These are phyloP conservation scores for Melampsora americana DNA, from an alignment of 1,284 basidiomycete genomes.

Conservation along the genomic window DNA sequence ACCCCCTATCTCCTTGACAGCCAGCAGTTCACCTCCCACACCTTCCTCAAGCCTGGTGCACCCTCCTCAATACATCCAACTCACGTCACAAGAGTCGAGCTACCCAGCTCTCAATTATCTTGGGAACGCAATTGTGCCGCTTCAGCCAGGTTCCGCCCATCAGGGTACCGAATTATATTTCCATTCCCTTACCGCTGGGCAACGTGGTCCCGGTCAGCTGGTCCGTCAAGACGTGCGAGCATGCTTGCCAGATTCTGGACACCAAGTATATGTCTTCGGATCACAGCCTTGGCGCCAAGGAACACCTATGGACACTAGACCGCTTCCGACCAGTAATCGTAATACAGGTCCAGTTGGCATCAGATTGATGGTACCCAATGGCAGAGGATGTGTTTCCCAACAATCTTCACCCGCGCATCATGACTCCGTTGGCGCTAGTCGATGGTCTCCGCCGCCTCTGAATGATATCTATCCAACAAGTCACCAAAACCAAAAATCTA, in stretches of 20 bases:
- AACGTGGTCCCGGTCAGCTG: neutral
- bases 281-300: constrained; percentile 6
- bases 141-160: neutral
- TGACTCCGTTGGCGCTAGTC: neutral
- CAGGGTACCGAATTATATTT: constrained; percentile 12
- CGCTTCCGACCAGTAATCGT: no score
- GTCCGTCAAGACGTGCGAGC: neutral
- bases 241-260: neutral
- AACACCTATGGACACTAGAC: constrained; percentile 1
- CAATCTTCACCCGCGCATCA: neutral
- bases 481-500: no score
- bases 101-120: constrained; percentile 5
- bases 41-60: constrained; percentile 1
- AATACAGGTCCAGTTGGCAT: no score
- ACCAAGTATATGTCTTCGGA: neutral
- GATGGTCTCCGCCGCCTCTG: no score
- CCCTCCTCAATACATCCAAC: neutral
- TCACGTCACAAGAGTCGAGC: neutral
- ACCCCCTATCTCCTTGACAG: neutral
- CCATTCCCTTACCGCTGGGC: constrained; percentile 22
- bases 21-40: neutral
- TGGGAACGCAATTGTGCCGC: neutral
- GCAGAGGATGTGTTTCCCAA: neutral
- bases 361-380: no score
- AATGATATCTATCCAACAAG: no score